Evolutionary conservation across 306 rosid species (phyloP).

Genomic region (Oemleria cerasiformis): DNA sequence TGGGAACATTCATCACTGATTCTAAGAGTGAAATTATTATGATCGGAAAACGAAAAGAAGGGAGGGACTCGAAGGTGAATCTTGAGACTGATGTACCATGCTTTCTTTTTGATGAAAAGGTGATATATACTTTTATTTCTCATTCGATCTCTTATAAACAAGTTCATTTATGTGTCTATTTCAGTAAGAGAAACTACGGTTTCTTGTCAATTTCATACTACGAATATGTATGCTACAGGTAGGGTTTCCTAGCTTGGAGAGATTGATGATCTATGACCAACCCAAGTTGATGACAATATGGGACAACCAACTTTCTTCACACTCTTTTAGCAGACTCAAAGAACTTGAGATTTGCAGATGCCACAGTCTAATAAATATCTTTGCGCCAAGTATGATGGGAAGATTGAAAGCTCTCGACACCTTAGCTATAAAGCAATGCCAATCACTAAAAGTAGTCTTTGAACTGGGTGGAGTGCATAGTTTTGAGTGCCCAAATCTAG

Average conservation of each 20-base stretch:
- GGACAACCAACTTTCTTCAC: neutral
- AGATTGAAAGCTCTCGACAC: neutral
- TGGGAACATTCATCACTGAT: neutral
- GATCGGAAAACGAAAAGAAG: too few species aligned
- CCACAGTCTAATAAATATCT: neutral
- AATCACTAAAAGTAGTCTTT: neutral
- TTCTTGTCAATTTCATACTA: neutral
- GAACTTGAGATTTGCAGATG: neutral
- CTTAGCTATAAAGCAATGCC: fast-evolving
- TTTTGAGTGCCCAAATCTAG: neutral
- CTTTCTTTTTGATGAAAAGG: neutral
- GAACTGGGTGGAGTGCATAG: neutral
- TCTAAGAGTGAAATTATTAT: neutral
- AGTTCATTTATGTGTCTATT: neutral
- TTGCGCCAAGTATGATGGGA: neutral
- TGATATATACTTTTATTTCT: neutral
- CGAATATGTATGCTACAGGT: neutral
- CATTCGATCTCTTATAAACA: too few species aligned
- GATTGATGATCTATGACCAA: neutral
- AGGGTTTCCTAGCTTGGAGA: neutral
- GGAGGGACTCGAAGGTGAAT: neutral
- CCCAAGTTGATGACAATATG: neutral
- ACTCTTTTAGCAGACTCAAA: conserved; percentile 1
- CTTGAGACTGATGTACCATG: neutral
- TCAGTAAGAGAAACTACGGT: neutral